Evolutionary conservation across 441 rosid genomes (phyloP).

Genomic region (Mallotus japonicus): DNA sequence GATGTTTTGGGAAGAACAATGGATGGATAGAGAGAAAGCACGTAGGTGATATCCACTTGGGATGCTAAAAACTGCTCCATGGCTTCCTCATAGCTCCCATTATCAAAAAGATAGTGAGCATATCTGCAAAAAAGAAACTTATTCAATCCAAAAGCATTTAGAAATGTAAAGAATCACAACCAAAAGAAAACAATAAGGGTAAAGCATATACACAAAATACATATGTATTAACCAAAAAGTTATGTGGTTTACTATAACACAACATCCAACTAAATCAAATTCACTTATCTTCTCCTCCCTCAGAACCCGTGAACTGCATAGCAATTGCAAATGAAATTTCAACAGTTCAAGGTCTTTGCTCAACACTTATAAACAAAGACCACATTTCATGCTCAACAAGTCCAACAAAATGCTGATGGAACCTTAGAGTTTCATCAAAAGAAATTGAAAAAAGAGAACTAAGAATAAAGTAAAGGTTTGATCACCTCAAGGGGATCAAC

Average conservation of each 20-base stretch:
- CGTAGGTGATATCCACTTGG: constrained; percentile 93
- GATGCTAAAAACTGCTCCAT: constrained; percentile 98
- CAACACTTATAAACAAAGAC: neutral
- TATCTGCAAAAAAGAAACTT: constrained; percentile 50
- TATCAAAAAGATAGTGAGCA: constrained; percentile 94
- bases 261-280: neutral
- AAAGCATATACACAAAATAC: neutral
- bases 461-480: no score
- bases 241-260: neutral
- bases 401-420: neutral
- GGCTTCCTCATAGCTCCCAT: constrained; percentile 94
- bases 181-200: neutral
- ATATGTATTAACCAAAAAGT: neutral
- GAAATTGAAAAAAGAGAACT: no score
- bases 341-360: neutral
- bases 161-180: neutral
- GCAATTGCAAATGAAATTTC: neutral
- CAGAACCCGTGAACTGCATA: neutral
- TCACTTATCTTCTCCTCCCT: neutral
- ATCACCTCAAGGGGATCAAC: no score
- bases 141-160: neutral
- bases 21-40: constrained; percentile 90
- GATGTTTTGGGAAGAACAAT: constrained; percentile 81
- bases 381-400: neutral
- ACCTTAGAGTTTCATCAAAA: no score